Evolutionary conservation across 352 stramenopile genomes (phyloP), one percentile per base, ranked within the genome.

Genomic region (Globisporangium camurandrum): DNA sequence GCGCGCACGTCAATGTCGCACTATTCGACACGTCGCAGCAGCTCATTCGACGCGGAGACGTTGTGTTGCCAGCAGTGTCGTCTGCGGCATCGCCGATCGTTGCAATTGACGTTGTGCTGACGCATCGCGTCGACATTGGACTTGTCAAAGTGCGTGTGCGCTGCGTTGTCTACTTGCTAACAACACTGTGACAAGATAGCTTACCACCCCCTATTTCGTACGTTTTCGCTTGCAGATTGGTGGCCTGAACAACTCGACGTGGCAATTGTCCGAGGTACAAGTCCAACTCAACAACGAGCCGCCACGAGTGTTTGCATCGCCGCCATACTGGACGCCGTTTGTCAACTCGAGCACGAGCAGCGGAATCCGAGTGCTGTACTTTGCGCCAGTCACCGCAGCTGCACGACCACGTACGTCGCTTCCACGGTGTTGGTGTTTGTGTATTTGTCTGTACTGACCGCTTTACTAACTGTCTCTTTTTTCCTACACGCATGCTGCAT

Each of bases 251-350:
- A 46, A 19, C 17, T 40, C 50, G 7, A 49, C 52, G 9, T 59
- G 65, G 44, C 48, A 46, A 20, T 50, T 75, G 12, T 69, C 57
- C 0, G 66, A 71, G 51, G 26, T 71, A 14, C 66, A 75, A 42
- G 54, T 60, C 5, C 43, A 47, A n/a, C 43, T 71, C 27, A 71
- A 71, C n/a, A 50, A 60, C 28, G 51, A 69, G 10, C 9, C 24
- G 0, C 40, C 45, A 22, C 57, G 23, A 8, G 26, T 63, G 20
- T 52, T 61, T 20, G 31, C 49, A 28, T 36, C 54, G 12, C 51
- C 62, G 14, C 39, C 62, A 19, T 43, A 34, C 28, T 37, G 37
- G 5, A 52, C 55, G 8, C 45, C 41, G 10, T 66, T 66, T 22
- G 11, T 24, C 57, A 40, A 43, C 31, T 28, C 39, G 7, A 53